phyloP scores from a whole-genome alignment of 169 alveolate species.

The Plasmodium chabaudi region DNA sequence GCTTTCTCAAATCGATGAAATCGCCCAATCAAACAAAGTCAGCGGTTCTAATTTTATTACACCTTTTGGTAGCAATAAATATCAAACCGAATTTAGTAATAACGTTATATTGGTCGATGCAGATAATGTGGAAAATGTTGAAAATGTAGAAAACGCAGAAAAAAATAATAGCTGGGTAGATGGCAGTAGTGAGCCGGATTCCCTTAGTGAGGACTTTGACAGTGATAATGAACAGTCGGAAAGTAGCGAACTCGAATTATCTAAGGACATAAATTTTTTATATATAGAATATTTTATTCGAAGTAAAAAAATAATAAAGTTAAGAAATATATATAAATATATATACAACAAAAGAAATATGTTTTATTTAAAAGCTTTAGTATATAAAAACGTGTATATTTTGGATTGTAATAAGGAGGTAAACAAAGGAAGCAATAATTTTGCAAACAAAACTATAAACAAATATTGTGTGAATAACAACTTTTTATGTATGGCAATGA shows the following conservation, averaged over 20 bases:
- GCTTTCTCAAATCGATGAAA: no score
- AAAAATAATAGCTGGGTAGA: neutral
- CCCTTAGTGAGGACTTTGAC: neutral
- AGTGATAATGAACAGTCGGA: neutral
- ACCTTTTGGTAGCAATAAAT: no score
- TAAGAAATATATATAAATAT: slow-evolving; percentile 12
- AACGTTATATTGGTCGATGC: no score
- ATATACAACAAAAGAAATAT: slow-evolving; percentile 21
- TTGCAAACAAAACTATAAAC: neutral
- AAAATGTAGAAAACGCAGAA: neutral
- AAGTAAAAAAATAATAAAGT: slow-evolving; percentile 4
- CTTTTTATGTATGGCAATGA: slow-evolving; percentile 19
- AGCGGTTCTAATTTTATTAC: no score
- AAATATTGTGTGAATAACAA: slow-evolving; percentile 23
- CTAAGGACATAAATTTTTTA: slow-evolving; percentile 17
- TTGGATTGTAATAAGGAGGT: neutral
- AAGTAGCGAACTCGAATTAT: neutral
- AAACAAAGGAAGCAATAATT: neutral
- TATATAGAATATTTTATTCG: slow-evolving; percentile 52
- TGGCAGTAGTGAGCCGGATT: neutral
- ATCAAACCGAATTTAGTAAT: no score
- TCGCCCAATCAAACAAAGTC: no score
- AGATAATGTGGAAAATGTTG: neutral
- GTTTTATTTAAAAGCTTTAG: slow-evolving; percentile 13
- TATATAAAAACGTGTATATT: slow-evolving; percentile 20